Evolutionary conservation across 352 stramenopile species (phyloP).

Genomic region (Plasmopara halstedii): DNA sequence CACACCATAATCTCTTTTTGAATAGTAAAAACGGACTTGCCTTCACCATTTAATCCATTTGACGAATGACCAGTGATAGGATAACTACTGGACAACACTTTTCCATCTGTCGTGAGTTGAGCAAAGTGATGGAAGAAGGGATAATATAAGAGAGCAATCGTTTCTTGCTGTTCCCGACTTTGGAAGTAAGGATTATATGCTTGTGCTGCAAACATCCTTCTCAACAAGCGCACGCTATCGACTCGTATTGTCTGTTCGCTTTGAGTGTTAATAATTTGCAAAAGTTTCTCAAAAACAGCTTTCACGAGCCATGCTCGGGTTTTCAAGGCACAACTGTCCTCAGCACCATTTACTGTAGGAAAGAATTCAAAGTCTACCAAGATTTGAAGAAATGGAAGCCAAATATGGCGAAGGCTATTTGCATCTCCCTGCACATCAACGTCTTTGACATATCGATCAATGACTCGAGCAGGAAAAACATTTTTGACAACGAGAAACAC

Average conservation of each 20-base stretch:
- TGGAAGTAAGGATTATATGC: conserved; percentile 45
- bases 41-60: neutral
- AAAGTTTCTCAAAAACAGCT: conserved; percentile 41
- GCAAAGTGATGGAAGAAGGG: conserved; percentile 37
- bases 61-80: neutral
- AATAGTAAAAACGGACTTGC: conserved; percentile 21
- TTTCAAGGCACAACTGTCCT: conserved; percentile 2
- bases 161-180: conserved; percentile 37
- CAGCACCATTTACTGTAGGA: conserved; percentile 43
- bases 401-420: conserved; percentile 50
- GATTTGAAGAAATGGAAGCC: conserved; percentile 58
- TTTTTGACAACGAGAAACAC: conserved; percentile 52
- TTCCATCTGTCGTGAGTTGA: conserved; percentile 41
- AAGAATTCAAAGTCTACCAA: conserved; percentile 73
- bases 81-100: conserved; percentile 22
- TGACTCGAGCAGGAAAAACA: conserved; percentile 30
- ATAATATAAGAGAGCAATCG: conserved; percentile 55
- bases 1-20: conserved; percentile 61
- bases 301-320: conserved; percentile 44
- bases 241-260: conserved; percentile 53
- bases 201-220: conserved; percentile 57
- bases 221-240: conserved; percentile 41
- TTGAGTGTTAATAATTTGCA: conserved; percentile 47
- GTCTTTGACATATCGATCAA: conserved; percentile 36
- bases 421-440: conserved; percentile 35